Percentiles rank a stretch among this genome's conserved stretches.
Evolutionary conservation across 805 yeast species (phyloP).

Genomic region (Lachancea lanzarotensis): DNA sequence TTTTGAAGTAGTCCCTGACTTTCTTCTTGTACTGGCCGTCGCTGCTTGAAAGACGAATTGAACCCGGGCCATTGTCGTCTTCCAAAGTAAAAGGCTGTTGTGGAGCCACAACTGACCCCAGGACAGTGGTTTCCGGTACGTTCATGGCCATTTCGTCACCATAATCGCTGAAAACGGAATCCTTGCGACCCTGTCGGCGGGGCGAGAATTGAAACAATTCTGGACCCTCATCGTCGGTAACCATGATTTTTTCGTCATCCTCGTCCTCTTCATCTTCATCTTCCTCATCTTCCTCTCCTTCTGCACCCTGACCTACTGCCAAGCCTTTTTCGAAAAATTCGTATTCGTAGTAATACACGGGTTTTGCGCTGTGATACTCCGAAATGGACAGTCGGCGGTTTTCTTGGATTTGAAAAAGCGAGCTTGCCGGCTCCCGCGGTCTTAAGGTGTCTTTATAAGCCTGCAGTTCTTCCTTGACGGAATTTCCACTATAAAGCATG

Average conservation of each 20-base stretch:
- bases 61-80: background rate
- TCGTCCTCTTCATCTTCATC: constrained; percentile 1
- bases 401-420: background rate
- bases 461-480: constrained; percentile 1
- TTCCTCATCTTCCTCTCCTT: background rate
- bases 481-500: constrained; percentile 7
- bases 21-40: constrained; percentile 13
- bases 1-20: constrained; percentile 25
- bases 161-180: constrained; percentile 8
- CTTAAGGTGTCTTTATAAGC: background rate
- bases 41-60: constrained; percentile 1
- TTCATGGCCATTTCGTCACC: constrained; percentile 11
- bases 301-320: background rate
- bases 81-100: background rate
- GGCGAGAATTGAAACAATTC: constrained; percentile 5
- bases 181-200: constrained; percentile 6
- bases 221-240: constrained; percentile 9
- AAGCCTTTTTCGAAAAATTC: constrained; percentile 22
- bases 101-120: background rate
- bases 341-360: constrained; percentile 26
- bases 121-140: background rate
- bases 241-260: constrained; percentile 8
- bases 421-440: background rate
- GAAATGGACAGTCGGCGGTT: constrained; percentile 26
- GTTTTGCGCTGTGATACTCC: constrained; percentile 23